Base-by-base conservation (phyloP, 169 alveolate species). In the Plasmodium gonderi region DNA sequence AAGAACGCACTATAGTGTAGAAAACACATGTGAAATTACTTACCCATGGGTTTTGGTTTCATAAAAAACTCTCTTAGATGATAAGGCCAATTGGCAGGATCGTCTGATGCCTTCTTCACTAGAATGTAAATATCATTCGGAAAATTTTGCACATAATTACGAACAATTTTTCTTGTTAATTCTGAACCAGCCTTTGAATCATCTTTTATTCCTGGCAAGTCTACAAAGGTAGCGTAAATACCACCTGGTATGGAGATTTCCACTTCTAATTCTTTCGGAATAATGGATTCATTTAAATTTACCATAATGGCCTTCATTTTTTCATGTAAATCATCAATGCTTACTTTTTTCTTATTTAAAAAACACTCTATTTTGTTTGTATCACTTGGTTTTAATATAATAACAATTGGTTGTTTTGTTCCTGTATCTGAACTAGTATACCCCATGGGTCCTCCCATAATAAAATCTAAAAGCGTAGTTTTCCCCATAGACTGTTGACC, bases 401-500 rank as follows among this genome's bases (percentile, higher is more conserved):
- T 97, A 23, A 97, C 97, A 29, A 97, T 97, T 1, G 98, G 98
- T 82, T 97, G 98, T 54, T 96, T 96, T 11, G 98, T 97, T 17
- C 98, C 98, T n/a, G 97, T 97, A 80, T 97, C 98, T 0, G 97
- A 96, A 81, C 97, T 94, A 8, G 97, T 94, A 92, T 97, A 97
- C 1, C 98, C 98, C 74, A 97, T 96, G 3, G 98, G 98, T 23
- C 98, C 98, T 9, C 98, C 98, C 97, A 97, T 97, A 72, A 97
- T 96, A 80, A 93, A 97, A 82, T 97, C 98, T 47, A 96, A 92
- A 38, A 97, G 96, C 1, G 98, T 97, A 8, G 98, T 97, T 77
- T 97, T 97, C 26, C 98, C 98, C 98, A 97, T 97, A 44, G 97
- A 95, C 92, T 97, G 98, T 68, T 97, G 98, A 7, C 98, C 98